Evolutionary conservation across 108 stramenopile genomes (phyloP).

Genomic region (Cafeteria roenbergensis): DNA sequence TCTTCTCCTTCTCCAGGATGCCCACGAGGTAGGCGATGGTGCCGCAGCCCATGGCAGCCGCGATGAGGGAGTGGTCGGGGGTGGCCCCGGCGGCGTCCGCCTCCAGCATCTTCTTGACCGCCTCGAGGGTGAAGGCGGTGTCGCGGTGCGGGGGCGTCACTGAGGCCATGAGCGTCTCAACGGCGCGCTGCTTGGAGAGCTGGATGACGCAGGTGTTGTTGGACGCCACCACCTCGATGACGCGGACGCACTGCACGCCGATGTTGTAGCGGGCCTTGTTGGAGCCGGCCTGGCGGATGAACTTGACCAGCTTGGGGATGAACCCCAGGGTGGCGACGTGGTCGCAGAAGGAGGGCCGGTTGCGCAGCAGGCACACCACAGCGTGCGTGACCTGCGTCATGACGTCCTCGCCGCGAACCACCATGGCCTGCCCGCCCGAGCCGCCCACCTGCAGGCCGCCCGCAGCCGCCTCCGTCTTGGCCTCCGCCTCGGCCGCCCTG

Average conservation of each 20-base stretch:
- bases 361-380: conserved; percentile 47
- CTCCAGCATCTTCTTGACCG: conserved; percentile 32
- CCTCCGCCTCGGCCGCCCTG: conserved; percentile 12
- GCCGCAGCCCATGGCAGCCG: background rate
- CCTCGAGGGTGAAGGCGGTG: conserved; percentile 50
- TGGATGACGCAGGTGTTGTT: conserved; percentile 45
- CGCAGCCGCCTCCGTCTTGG: background rate
- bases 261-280: conserved; percentile 33
- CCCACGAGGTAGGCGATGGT: conserved; percentile 21
- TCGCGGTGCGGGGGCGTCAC: conserved; percentile 30
- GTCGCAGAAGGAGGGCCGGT: conserved; percentile 39
- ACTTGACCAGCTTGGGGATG: conserved; percentile 29
- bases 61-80: background rate
- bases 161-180: conserved; percentile 9
- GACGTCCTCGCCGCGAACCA: conserved; percentile 26
- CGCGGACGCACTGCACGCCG: conserved; percentile 37
- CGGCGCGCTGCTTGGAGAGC: conserved; percentile 21
- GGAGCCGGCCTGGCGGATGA: conserved; percentile 26
- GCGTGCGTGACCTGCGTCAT: conserved; percentile 49
- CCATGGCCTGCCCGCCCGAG: conserved; percentile 5
- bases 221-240: conserved; percentile 46
- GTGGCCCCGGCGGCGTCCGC: background rate
- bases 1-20: conserved; percentile 40
- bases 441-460: background rate
- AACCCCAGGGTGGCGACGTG: conserved; percentile 53